These are phyloP conservation scores for Fusarium nematophilum DNA, from an alignment of 2,329 filamentous ascomycete genomes.

Conservation along the genomic window DNA sequence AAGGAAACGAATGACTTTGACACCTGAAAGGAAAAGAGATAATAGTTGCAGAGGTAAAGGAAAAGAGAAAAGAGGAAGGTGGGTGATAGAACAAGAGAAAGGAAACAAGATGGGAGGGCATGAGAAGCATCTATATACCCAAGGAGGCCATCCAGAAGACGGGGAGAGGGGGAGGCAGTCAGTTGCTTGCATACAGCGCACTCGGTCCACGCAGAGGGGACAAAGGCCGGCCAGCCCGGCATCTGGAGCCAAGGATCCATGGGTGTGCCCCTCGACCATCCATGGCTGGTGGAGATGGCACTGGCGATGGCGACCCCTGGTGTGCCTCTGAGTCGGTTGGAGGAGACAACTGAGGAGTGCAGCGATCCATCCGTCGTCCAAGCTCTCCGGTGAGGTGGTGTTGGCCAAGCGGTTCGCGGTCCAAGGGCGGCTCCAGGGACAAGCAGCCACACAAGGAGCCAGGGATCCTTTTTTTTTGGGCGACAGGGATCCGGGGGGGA, in stretches of 20 bases:
- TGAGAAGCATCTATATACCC: constrained; percentile 46
- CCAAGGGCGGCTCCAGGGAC: constrained; percentile 38
- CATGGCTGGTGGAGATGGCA: constrained; percentile 35
- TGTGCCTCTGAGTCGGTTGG: constrained; percentile 20
- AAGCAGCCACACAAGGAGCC: constrained; percentile 18
- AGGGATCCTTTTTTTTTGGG: constrained; percentile 11
- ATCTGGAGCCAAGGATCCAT: constrained; percentile 39
- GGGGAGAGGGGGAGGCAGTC: constrained; percentile 9
- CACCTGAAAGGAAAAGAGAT: constrained; percentile 43
- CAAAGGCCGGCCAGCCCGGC: constrained; percentile 36
- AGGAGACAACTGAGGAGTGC: constrained; percentile 26
- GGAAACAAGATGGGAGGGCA: constrained; percentile 34
- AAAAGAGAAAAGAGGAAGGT: constrained; percentile 44
- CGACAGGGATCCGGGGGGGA: constrained; percentile 21
- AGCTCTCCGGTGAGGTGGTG: constrained; percentile 42
- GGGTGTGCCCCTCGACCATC: constrained; percentile 23
- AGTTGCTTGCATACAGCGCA: constrained; percentile 8
- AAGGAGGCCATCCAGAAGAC: constrained; percentile 13
- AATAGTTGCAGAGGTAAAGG: constrained; percentile 32
- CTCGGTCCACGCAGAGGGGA: too few relatives aligned
- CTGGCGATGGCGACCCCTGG: constrained; percentile 33
- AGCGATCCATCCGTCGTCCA: constrained; percentile 34
- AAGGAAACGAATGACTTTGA: constrained; percentile 71
- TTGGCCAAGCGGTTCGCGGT: constrained; percentile 33
- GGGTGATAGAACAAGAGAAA: constrained; percentile 39